A percentile compares a stretch with the other conserved stretches of the same genome.
These are phyloP conservation scores for Backusella sp. DNA, from an alignment of 192 early-diverging fungal species.

Conservation along the genomic window DNA sequence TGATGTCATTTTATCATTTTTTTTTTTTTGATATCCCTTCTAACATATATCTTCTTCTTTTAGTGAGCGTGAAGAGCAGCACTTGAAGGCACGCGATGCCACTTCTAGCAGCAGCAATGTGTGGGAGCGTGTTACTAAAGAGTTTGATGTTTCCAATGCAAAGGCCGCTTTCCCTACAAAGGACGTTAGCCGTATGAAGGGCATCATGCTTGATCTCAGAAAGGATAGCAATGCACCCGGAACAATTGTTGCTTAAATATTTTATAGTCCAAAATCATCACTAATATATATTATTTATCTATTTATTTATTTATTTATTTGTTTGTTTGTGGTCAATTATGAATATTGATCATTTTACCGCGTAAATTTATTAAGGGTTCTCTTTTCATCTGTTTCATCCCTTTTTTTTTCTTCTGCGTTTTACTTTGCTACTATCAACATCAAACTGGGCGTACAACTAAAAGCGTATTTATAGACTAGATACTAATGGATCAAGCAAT, in stretches of 20 bases:
- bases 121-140: conserved; percentile 71
- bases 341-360: no score
- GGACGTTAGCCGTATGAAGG: conserved; percentile 69
- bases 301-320: no score
- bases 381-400: no score
- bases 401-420: no score
- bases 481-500: no score
- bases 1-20: neutral
- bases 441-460: no score
- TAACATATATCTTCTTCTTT: neutral
- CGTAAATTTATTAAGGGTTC: no score
- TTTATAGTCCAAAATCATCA: neutral
- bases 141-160: conserved; percentile 49
- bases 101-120: conserved; percentile 52
- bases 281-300: neutral
- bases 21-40: no score
- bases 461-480: no score
- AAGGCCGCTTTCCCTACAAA: conserved; percentile 45
- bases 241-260: conserved; percentile 33
- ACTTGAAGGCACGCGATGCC: conserved; percentile 24
- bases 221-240: conserved; percentile 69
- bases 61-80: conserved; percentile 23
- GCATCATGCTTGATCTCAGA: conserved; percentile 65
- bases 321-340: no score
- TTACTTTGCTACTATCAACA: no score